Evolutionary conservation across 2,329 filamentous ascomycete species (phyloP).

Genomic region (Sclerotinia nivalis): DNA sequence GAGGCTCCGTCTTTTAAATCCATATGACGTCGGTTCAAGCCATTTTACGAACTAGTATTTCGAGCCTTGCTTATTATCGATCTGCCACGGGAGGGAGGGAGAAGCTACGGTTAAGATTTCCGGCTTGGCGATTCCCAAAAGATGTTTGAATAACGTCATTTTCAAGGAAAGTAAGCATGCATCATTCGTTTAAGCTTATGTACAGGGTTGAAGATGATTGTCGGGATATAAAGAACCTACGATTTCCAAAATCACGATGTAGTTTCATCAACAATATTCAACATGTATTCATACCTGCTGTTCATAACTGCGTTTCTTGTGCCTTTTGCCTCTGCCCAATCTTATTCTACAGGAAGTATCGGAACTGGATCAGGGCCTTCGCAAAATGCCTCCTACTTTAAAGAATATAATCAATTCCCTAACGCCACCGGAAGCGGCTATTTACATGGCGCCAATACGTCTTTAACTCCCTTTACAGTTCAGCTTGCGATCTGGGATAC

Average conservation of each 20-base stretch:
- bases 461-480: neutral
- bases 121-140: neutral
- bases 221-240: neutral
- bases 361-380: neutral
- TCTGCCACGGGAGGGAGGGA: neutral
- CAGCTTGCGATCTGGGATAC: neutral
- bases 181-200: neutral
- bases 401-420: constrained; percentile 1
- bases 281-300: neutral
- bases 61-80: neutral
- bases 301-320: neutral
- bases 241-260: neutral
- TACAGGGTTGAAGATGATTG: neutral
- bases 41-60: neutral
- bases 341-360: neutral
- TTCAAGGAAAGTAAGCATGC: neutral
- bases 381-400: constrained; percentile 6
- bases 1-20: neutral
- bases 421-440: neutral
- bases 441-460: neutral
- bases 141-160: neutral
- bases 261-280: neutral
- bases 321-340: neutral
- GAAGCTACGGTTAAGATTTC: neutral
- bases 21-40: neutral